Percentiles rank a stretch among this genome's conserved stretches.
Conservation (phyloP, 2,329 filamentous ascomycete species). For the Xylaria sp. region DNA sequence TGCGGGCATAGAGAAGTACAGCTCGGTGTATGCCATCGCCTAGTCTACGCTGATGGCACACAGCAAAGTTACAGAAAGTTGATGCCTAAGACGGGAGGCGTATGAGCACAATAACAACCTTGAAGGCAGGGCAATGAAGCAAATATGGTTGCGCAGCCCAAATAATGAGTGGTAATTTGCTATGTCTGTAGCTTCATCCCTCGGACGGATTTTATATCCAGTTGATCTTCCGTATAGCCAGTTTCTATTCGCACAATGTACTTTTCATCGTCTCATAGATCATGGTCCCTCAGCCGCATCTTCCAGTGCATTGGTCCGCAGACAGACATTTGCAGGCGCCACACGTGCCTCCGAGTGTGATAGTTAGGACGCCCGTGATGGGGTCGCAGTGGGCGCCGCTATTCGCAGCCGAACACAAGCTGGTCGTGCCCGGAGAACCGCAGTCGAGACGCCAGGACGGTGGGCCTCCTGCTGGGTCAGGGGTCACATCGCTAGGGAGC, state of each 20-base stretch:
- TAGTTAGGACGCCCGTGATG: slow-evolving; percentile 42
- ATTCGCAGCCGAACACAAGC: slow-evolving; percentile 41
- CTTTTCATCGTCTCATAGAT: not conserved
- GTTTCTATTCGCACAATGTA: slow-evolving; percentile 2
- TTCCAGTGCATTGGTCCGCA: slow-evolving; percentile 37
- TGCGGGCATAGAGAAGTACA: not conserved
- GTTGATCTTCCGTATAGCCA: slow-evolving; percentile 3
- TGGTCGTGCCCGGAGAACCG: slow-evolving; percentile 41
- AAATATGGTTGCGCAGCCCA: not conserved
- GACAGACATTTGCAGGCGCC: slow-evolving; percentile 41
- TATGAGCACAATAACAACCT: not conserved
- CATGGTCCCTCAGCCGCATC: slow-evolving; percentile 34
- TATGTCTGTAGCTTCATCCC: not conserved
- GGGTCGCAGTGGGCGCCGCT: slow-evolving; percentile 44
- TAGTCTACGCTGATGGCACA: not conserved
- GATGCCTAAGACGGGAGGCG: not conserved
- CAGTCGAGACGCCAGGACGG: slow-evolving; percentile 42
- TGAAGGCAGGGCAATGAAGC: not conserved
- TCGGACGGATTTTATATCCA: not conserved
- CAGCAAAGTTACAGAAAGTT: not conserved
- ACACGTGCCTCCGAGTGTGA: slow-evolving; percentile 44
- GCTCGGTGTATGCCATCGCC: not conserved
- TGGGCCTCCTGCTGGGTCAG: slow-evolving; percentile 14
- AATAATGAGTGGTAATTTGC: not conserved
- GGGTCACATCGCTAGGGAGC: slow-evolving; percentile 6